Base-by-base conservation (phyloP, 306 rosid species). In the Delonix regia region DNA sequence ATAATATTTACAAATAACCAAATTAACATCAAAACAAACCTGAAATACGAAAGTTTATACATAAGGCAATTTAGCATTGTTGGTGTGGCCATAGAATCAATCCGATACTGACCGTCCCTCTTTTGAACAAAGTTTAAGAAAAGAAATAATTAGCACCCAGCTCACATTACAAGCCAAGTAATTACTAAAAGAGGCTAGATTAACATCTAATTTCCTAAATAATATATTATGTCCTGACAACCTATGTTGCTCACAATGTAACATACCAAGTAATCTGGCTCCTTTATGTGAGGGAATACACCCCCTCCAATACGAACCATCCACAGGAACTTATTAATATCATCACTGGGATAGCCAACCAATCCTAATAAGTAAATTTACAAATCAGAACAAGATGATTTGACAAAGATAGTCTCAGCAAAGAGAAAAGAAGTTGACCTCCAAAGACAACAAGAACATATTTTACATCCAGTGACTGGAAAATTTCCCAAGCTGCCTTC, bases 241-340 rank as follows among this genome's bases (percentile, higher is more conserved):
- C 27, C 66, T 51, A 61, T 33, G 57, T 45, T 66, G 66, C 30
- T 48, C 25, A 74, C 59, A 13, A 34, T 22, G 38, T 38, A 55
- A 85, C 97, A 87, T 85, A 95, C 99, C 27, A 95, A 83, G 86
- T 92, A 95, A 84, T 95, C 99, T 0, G 98, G 94, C 81, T 95
- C 99, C 84, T 82, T 95, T 75, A 95, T 95, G 89, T 95, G 99
- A 81, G 99, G 99, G 84, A 92, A 95, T 71, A 95, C 99, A 65
- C 99, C 99, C 47, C 99, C 99, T 77, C 99, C 99, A 14, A 95
- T 95, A 3, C 99, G 98, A 71, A 95, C 99, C 99, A 95, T 95
- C 99, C 99, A 95, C 74, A 95, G 83, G 87, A 95, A 95, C 87
- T 95, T 95, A 36, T 95, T 95, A 74, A 95, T 95, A 81, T 95